A percentile compares a stretch with the other conserved stretches of the same genome.
phyloP scores from a whole-genome alignment of 352 stramenopile species.

The Hyaloperonospora arabidopsidis region DNA sequence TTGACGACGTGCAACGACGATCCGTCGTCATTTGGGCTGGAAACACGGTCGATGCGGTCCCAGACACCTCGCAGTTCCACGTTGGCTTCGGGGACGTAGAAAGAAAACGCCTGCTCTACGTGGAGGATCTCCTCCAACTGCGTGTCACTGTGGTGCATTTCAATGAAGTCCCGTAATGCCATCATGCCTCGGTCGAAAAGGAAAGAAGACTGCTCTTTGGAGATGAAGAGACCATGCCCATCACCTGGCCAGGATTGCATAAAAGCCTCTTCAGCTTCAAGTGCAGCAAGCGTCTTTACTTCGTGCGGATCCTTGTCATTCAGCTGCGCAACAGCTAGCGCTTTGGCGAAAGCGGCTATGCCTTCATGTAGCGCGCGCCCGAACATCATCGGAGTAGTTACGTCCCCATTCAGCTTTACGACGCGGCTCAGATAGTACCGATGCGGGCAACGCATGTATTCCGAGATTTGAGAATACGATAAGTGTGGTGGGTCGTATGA shows the following conservation, averaged over 20 bases:
- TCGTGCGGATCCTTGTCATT: conserved; percentile 5
- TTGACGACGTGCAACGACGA: conserved; percentile 41
- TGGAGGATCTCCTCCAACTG: conserved; percentile 31
- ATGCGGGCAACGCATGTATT: conserved; percentile 74
- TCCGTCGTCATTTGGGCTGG: background rate
- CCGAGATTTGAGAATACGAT: conserved; percentile 75
- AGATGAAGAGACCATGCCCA: conserved; percentile 35
- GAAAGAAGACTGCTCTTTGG: conserved; percentile 25
- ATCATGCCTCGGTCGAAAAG: conserved; percentile 33
- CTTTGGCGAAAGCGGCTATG: conserved; percentile 43
- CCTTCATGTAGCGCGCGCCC: conserved; percentile 63
- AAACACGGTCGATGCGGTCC: conserved; percentile 59
- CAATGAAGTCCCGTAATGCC: conserved; percentile 41
- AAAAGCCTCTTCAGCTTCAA: conserved; percentile 25
- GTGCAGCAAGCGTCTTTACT: conserved; percentile 11
- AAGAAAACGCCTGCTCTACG: conserved; percentile 61
- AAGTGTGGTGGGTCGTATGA: conserved; percentile 52
- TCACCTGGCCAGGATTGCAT: conserved; percentile 23
- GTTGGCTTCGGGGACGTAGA: conserved; percentile 37
- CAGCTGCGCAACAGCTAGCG: conserved; percentile 14
- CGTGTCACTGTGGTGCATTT: conserved; percentile 22
- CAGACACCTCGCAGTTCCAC: conserved; percentile 61
- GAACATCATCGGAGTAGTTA: conserved; percentile 64
- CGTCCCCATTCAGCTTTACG: conserved; percentile 43
- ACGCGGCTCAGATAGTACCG: conserved; percentile 69